Conservation (phyloP, 192 early-diverging fungal species). For the Coemansia javaensis region DNA sequence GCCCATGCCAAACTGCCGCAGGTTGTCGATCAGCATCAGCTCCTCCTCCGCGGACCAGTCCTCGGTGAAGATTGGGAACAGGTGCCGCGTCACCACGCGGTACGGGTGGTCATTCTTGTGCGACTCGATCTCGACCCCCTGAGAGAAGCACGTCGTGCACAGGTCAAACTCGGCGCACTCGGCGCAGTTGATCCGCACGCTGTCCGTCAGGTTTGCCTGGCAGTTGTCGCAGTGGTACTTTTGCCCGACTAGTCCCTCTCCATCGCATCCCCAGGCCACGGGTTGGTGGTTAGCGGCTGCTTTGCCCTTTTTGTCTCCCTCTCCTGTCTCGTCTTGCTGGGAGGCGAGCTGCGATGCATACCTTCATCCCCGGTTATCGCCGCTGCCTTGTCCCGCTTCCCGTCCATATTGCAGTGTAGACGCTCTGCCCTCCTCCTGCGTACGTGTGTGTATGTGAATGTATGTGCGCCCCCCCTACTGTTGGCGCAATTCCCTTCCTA, state of each 20-base stretch:
- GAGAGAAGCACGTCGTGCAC: conserved; percentile 90
- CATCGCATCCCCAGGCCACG: too few relatives aligned
- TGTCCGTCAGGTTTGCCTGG: conserved; percentile 81
- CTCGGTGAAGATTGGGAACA: conserved; percentile 82
- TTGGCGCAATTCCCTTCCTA: too few relatives aligned
- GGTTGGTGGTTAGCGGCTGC: too few relatives aligned
- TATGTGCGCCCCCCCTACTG: too few relatives aligned
- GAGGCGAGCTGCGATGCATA: too few relatives aligned
- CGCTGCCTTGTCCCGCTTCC: too few relatives aligned
- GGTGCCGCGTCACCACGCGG: conserved; percentile 65
- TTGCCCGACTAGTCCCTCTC: conserved; percentile 50
- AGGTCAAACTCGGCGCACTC: conserved; percentile 87
- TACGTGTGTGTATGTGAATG: too few relatives aligned
- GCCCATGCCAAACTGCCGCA: conserved; percentile 89
- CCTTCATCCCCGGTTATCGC: too few relatives aligned
- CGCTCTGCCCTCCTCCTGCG: too few relatives aligned
- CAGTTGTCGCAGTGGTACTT: conserved; percentile 80
- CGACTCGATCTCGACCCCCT: conserved; percentile 70
- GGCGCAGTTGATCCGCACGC: conserved; percentile 81
- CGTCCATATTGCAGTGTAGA: too few relatives aligned
- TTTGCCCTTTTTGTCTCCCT: too few relatives aligned
- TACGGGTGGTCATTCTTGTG: conserved; percentile 87
- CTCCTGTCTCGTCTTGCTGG: too few relatives aligned
- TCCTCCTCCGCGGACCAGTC: conserved; percentile 98
- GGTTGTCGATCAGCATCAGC: conserved; percentile 83